Base-by-base conservation (phyloP, 257 asterid genomes). In the Salvia hispanica region DNA sequence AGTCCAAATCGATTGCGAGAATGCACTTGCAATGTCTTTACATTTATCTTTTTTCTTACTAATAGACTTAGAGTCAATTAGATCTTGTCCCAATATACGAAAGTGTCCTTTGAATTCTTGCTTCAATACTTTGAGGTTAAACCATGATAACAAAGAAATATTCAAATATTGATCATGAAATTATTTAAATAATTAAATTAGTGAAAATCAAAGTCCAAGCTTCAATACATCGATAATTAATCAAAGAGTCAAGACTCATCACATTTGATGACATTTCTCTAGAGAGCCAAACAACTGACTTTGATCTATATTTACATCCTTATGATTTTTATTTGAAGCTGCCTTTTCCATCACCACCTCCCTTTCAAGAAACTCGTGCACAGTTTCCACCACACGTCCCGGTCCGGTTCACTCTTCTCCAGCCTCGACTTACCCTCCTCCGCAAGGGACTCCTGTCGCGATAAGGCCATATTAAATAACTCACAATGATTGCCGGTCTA, bases 311-410 rank as follows among this genome's bases (percentile, higher is more conserved):
- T 81, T 34, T 76, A 90, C 82, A 78, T 14, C 21, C 67, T 69
- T 14, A 54, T 47, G 47, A 31, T 10, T 5, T 16, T 50, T 64
- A 1, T 21, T 25, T 2, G 25, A 12, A 9, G n/a, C 42, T 44
- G n/a, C 42, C 28, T 9, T 10, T 9, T 5, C 33, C 62, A 79
- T 89, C 85, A 90, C 64, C 86, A 78, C 77, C 86, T 85, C 64
- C 96, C 93, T 79, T 94, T 94, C 33, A 94, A 95, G 61, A 94
- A 94, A 77, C 59, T 81, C 64, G 78, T 80, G 83, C 96, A 94
- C 46, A 94, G 60, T 69, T 84, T 91, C 82, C 72, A 82, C 97
- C 96, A 94, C 0, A 80, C 84, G 50, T 86, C 97, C 68, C 74
- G 76, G 18, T 94, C 95, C 0, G 92, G 95, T 51, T 90, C 96